A percentile compares a stretch with the other conserved stretches of the same genome.
phyloP scores from a whole-genome alignment of 495 filamentous ascomycete species.

The Xylaria castorea region DNA sequence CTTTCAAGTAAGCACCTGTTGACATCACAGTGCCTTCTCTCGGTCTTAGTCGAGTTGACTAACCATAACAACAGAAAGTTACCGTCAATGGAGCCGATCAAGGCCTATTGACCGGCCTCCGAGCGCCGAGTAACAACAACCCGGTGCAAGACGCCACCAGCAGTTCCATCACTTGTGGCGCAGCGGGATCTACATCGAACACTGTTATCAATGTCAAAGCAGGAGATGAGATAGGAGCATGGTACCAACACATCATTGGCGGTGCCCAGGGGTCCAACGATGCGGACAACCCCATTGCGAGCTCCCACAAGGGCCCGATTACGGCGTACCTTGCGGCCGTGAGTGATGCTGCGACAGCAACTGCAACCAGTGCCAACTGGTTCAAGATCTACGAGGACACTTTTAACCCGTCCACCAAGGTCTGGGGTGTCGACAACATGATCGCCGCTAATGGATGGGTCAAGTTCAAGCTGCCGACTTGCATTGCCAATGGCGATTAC shows the following conservation, averaged over 20 bases:
- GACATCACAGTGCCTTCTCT: not conserved
- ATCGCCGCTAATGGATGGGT: constrained; percentile 53
- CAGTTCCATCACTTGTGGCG: constrained; percentile 49
- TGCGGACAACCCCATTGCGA: constrained; percentile 58
- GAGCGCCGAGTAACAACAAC: constrained; percentile 54
- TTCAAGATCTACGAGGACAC: constrained; percentile 6
- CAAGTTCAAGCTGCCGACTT: constrained; percentile 54
- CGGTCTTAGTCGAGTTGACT: not conserved
- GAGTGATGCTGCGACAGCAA: constrained; percentile 42
- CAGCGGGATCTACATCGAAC: constrained; percentile 43
- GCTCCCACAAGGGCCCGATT: constrained; percentile 55
- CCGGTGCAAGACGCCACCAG: constrained; percentile 50
- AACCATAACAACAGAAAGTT: not conserved
- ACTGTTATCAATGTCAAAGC: constrained; percentile 55
- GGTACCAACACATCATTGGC: constrained; percentile 60
- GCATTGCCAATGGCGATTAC: constrained; percentile 56
- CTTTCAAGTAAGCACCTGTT: not conserved
- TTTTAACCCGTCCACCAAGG: constrained; percentile 21
- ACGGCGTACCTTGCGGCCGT: constrained; percentile 60
- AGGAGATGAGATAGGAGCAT: constrained; percentile 53
- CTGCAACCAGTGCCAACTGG: not conserved
- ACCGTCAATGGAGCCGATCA: constrained; percentile 45
- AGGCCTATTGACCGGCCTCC: constrained; percentile 59
- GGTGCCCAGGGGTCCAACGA: constrained; percentile 52
- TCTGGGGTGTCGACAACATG: constrained; percentile 53